Conservation (phyloP, 2,329 filamentous ascomycete species). For the Annulohypoxylon truncatum region DNA sequence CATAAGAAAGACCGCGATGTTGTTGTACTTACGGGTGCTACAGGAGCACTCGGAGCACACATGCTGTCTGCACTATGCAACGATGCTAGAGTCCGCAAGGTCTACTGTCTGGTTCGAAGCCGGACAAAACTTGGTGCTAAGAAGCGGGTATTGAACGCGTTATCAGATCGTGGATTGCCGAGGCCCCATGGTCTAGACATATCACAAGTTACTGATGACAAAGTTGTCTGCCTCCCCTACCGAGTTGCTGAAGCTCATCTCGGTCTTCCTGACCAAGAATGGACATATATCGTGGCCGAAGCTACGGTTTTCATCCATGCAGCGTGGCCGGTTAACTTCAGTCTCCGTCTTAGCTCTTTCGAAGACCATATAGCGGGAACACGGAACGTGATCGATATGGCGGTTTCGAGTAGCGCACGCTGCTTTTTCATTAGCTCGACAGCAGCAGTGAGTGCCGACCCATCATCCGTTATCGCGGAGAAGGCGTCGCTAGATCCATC, state of each 20-base stretch:
- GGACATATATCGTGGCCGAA: conserved; percentile 55
- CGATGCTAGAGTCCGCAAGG: conserved; percentile 52
- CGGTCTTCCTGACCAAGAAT: conserved; percentile 58
- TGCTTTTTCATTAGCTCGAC: conserved; percentile 48
- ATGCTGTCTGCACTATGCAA: conserved; percentile 59
- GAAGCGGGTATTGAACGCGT: conserved; percentile 58
- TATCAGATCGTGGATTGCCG: conserved; percentile 49
- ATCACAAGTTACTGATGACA: conserved; percentile 44
- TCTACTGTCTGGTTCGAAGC: conserved; percentile 69
- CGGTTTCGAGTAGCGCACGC: conserved; percentile 37
- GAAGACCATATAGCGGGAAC: conserved; percentile 63
- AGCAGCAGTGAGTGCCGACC: conserved; percentile 32
- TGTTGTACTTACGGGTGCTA: conserved; percentile 47
- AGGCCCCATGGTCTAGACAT: conserved; percentile 38
- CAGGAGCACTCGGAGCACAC: conserved; percentile 59
- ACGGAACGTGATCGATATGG: conserved; percentile 60
- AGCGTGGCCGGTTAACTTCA: conserved; percentile 75
- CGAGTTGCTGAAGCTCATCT: conserved; percentile 60
- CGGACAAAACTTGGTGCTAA: conserved; percentile 54
- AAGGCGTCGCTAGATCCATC: conserved; percentile 54
- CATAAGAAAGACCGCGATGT: conserved; percentile 28
- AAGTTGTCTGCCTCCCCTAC: conserved; percentile 60
- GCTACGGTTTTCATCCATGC: conserved; percentile 68
- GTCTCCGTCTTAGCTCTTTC: conserved; percentile 66
- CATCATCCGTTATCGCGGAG: conserved; percentile 54